Evolutionary conservation across 2,329 filamentous ascomycete genomes (phyloP).

Genomic region (Claviceps fusiformis): DNA sequence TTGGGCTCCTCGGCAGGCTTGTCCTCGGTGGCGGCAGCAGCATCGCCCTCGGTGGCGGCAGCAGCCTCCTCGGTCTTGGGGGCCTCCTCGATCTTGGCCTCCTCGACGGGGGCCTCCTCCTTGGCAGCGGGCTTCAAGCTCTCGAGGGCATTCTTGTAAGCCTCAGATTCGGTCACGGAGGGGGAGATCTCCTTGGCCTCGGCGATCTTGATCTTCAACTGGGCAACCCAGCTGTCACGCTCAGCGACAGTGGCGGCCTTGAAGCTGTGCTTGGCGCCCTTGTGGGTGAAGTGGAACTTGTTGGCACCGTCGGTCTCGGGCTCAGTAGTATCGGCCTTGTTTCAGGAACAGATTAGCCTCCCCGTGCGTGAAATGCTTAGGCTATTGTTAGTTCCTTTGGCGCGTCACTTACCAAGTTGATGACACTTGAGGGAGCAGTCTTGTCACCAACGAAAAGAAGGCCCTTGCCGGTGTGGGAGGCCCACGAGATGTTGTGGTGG

Average conservation of each 20-base stretch:
- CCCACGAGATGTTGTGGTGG: constrained; percentile 76
- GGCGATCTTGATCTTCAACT: constrained; percentile 67
- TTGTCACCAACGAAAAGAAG: constrained; percentile 88
- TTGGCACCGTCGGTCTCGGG: constrained; percentile 59
- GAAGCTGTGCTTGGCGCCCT: constrained; percentile 87
- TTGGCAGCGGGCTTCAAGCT: constrained; percentile 37
- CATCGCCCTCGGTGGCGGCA: constrained; percentile 17
- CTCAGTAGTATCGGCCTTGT: constrained; percentile 53
- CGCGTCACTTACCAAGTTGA: constrained; percentile 60
- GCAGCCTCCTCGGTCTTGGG: constrained; percentile 23
- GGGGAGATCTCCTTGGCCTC: constrained; percentile 75
- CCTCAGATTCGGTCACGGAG: constrained; percentile 61
- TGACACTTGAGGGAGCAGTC: constrained; percentile 62
- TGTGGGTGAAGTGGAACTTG: constrained; percentile 77
- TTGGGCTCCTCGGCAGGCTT: constrained; percentile 38
- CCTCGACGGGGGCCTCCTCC: constrained; percentile 19
- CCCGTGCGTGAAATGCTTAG: too few species aligned
- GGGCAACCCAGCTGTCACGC: constrained; percentile 84
- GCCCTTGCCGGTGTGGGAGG: constrained; percentile 86
- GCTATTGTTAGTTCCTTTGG: too few species aligned
- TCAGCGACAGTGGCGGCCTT: constrained; percentile 63
- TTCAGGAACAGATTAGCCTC: too few species aligned
- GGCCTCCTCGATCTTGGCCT: constrained; percentile 19
- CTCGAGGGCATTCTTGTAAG: constrained; percentile 77
- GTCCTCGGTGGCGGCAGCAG: constrained; percentile 14